A percentile compares a stretch with the other conserved stretches of the same genome.
Evolutionary conservation across 352 stramenopile genomes (phyloP).

Genomic region (Pythium pyrilobum): DNA sequence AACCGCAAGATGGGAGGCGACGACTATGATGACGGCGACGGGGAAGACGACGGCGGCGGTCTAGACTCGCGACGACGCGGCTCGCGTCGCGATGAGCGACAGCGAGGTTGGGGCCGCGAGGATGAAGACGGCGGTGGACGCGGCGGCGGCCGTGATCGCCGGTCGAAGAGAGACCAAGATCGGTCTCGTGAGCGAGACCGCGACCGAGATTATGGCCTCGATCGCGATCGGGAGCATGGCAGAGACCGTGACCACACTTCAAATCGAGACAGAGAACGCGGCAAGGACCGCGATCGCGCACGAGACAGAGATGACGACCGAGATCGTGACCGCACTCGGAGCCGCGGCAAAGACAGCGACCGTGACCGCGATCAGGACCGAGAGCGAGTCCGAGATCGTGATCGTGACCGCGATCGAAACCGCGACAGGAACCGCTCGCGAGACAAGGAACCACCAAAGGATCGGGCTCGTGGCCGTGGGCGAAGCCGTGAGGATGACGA

Average conservation of each 20-base stretch:
- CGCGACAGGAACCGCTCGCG: not conserved
- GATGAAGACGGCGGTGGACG: slow-evolving; percentile 1
- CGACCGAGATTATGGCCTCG: slow-evolving; percentile 20
- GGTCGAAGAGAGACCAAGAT: not conserved
- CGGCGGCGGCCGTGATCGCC: not conserved
- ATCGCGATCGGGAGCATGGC: too few species aligned
- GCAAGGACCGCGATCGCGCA: not conserved
- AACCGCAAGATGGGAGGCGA: not conserved
- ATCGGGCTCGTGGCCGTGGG: slow-evolving; percentile 2
- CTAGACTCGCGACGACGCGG: slow-evolving; percentile 7
- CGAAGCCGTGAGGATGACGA: slow-evolving; percentile 6
- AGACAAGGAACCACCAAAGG: too few species aligned
- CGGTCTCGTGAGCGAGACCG: not conserved
- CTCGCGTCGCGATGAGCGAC: slow-evolving; percentile 17
- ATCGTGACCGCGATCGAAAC: slow-evolving; percentile 4
- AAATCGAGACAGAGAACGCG: not conserved
- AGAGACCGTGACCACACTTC: not conserved
- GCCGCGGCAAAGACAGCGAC: not conserved
- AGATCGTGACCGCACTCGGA: not conserved
- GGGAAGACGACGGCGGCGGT: slow-evolving; percentile 7
- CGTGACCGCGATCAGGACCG: not conserved
- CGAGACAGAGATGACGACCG: slow-evolving; percentile 20
- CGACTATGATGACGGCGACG: slow-evolving; percentile 10
- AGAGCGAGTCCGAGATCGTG: not conserved
- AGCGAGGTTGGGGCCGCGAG: slow-evolving; percentile 17